phyloP scores from a whole-genome alignment of 2,329 filamentous ascomycete genomes.

The Penicillium sp. region DNA sequence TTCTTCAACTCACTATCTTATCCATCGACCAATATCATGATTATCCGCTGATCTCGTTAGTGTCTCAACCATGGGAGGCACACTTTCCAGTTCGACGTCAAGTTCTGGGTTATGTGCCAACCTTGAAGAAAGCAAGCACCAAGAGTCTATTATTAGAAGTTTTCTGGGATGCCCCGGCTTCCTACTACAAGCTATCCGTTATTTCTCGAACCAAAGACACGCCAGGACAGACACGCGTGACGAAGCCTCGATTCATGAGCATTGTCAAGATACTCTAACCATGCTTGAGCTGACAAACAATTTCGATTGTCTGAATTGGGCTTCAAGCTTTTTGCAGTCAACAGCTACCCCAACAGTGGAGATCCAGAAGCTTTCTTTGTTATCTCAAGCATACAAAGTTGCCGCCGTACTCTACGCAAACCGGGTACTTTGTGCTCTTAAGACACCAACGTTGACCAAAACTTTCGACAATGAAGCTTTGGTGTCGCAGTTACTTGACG shows the following conservation, averaged over 20 bases:
- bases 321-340: not conserved
- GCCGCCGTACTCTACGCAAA: conserved; percentile 14
- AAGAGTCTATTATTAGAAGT: conserved; percentile 1
- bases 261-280: not conserved
- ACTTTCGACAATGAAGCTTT: not conserved
- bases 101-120: not conserved
- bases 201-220: conserved; percentile 10
- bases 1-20: not conserved
- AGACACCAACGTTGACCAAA: not conserved
- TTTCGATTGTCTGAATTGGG: not conserved
- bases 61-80: not conserved
- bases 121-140: not conserved
- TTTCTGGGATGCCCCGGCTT: conserved; percentile 15
- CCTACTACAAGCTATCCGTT: conserved; percentile 7
- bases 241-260: not conserved
- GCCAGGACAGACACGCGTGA: too few species aligned
- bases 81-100: not conserved
- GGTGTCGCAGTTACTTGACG: not conserved
- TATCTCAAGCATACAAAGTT: conserved; percentile 14
- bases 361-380: not conserved
- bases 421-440: conserved; percentile 5
- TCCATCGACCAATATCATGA: not conserved
- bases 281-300: not conserved
- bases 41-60: not conserved
- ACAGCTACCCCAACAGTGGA: not conserved